Base-by-base conservation (phyloP, 2,329 filamentous ascomycete genomes). In the Aspergillus hortae region DNA sequence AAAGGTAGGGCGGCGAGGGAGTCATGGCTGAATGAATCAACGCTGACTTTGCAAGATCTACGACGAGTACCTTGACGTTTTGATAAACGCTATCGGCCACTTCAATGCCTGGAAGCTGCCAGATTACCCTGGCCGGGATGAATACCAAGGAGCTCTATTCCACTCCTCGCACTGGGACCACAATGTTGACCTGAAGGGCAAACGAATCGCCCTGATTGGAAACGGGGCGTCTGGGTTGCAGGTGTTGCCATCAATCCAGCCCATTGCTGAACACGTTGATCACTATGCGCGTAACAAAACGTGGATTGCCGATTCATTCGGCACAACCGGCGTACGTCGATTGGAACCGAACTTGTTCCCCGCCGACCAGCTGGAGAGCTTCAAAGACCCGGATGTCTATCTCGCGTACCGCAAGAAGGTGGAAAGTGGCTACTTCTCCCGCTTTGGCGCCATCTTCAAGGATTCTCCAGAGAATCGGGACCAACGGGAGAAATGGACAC, bases 71-170 rank as follows among this genome's bases (percentile, higher is more conserved):
- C 76, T 80, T 2, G 85, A 89, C 56, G 79, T 86, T 48, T 65
- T 89, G 1, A 70, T 89, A 27, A 82, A 81, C 0, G 84, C 84
- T 0, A 80, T 85, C 52, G 86, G 86, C 0, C 77, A 80, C 35
- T 86, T 89, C 68, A 88, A 87, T 60, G 79, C 78, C 14, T 86
- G 83, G 80, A 81, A 79, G 52, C 70, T 86, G 0, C 85, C 85
- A 0, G 71, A 83, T 25, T 85, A 85, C 55, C 78, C 80, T 1
- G 84, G 84, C 0, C 74, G 84, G 17, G 55, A 76, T 0, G 70
- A 80, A 1, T 86, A 77, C 63, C 73, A 78, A 61, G 84, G 84
- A 0, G 55, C 76, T 0, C 68, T 87, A 0, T 75, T 82, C 15
- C 84, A 87, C 56, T 80, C 83, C 0, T 84, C 83, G 0, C 76